Conservation (phyloP, 495 filamentous ascomycete species). For the Aspergillus bridgeri region DNA sequence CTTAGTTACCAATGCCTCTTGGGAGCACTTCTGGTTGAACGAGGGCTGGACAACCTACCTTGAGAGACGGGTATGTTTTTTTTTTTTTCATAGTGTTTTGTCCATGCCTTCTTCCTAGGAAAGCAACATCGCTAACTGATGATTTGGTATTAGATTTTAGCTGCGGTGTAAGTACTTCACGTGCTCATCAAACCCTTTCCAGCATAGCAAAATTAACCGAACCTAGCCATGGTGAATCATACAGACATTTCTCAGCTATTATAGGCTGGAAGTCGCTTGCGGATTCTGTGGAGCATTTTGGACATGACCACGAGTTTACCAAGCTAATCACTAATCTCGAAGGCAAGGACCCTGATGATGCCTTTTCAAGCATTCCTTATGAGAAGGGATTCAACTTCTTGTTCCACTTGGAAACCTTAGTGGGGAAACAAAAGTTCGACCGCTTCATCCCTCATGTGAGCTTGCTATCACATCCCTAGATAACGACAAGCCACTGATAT, state of each 20-base stretch:
- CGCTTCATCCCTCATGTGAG: conserved; percentile 82
- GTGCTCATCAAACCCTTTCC: background rate
- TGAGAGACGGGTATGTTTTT: conserved; percentile 62
- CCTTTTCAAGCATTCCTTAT: conserved; percentile 79
- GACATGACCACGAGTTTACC: conserved; percentile 83
- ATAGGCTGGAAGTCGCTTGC: conserved; percentile 61
- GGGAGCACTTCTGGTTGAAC: conserved; percentile 98
- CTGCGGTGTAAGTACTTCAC: conserved; percentile 22
- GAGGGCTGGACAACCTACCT: conserved; percentile 96
- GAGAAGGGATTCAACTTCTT: conserved; percentile 76
- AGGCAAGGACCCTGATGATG: conserved; percentile 91
- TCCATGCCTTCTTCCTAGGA: background rate
- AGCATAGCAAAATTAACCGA: conserved; percentile 7
- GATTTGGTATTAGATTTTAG: conserved; percentile 23
- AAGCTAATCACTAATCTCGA: conserved; percentile 83
- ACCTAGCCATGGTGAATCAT: conserved; percentile 67
- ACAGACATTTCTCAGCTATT: conserved; percentile 90
- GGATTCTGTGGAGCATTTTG: conserved; percentile 74
- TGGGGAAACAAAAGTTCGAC: conserved; percentile 86
- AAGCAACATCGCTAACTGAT: background rate
- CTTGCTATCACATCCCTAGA: background rate
- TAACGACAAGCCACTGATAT: conserved; percentile 4
- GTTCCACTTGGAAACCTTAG: conserved; percentile 76
- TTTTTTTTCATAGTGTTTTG: background rate
- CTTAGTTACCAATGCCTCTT: conserved; percentile 81